Evolutionary conservation across 73 alveolate genomes (phyloP).

Genomic region (Durusdinium trenchii): DNA sequence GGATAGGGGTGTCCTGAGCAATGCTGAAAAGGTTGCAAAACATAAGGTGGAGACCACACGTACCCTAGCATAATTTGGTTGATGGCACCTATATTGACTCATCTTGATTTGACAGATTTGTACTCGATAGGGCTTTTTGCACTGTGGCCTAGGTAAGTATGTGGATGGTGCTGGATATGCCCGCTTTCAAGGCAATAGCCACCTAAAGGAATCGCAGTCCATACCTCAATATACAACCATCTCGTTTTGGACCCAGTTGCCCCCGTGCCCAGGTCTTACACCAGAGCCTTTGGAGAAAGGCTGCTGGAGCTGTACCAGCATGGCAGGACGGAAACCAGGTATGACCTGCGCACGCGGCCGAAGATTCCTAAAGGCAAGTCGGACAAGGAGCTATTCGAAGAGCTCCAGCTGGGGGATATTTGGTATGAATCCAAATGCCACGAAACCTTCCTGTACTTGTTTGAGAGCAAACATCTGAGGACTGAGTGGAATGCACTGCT

Average conservation of each 20-base stretch:
- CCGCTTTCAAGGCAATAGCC: not conserved
- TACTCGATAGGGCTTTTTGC: too few species aligned
- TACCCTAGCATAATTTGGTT: too few species aligned
- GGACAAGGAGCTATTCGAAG: not conserved
- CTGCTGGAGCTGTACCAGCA: not conserved
- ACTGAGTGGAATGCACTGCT: too few species aligned
- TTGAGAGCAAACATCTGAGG: not conserved
- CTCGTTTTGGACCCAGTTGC: too few species aligned
- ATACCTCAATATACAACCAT: too few species aligned
- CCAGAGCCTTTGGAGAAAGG: not conserved
- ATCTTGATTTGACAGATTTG: too few species aligned
- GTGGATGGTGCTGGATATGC: not conserved
- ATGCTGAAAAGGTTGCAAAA: not conserved
- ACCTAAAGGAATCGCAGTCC: not conserved
- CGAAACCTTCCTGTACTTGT: not conserved
- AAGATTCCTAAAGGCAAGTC: not conserved
- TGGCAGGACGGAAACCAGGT: not conserved
- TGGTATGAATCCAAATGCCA: not conserved
- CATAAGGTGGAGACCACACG: not conserved
- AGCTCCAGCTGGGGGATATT: not conserved
- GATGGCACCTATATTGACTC: too few species aligned
- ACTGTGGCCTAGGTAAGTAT: not conserved
- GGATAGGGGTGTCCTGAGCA: not conserved
- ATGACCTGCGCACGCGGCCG: not conserved
- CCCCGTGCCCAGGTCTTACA: constrained; percentile 16